A percentile compares a stretch with the other conserved stretches of the same genome.
phyloP scores from a whole-genome alignment of 1,284 basidiomycete species.

The Rhodotorula sp. region DNA sequence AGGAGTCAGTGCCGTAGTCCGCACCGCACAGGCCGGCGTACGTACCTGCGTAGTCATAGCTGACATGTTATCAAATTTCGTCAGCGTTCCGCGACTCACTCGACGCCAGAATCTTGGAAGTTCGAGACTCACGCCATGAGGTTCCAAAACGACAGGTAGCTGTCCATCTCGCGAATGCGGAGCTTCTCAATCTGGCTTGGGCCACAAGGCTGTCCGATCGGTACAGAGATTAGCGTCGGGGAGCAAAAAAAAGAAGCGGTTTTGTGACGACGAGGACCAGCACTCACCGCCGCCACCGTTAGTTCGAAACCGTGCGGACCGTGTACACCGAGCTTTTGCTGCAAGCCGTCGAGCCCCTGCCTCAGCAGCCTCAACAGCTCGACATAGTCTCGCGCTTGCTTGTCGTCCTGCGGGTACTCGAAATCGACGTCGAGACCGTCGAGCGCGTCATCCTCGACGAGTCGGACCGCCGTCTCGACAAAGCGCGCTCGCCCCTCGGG shows the following conservation, averaged over 20 bases:
- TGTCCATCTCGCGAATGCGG: constrained; percentile 69
- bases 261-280: accelerated
- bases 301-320: constrained; percentile 52
- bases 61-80: background rate
- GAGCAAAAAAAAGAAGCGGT: too few species aligned
- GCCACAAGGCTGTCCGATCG: constrained; percentile 63
- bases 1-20: background rate
- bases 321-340: constrained; percentile 40
- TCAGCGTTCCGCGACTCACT: too few species aligned
- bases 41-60: constrained; percentile 38
- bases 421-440: constrained; percentile 60
- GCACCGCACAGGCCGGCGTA: too few species aligned
- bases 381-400: constrained; percentile 55
- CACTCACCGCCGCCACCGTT: constrained; percentile 46
- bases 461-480: constrained; percentile 65
- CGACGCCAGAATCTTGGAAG: background rate
- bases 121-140: constrained; percentile 66
- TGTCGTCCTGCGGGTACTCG: constrained; percentile 56
- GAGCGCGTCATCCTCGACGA: constrained; percentile 82
- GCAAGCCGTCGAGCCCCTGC: constrained; percentile 51
- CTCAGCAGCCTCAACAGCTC: constrained; percentile 54
- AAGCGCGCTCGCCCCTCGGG: constrained; percentile 61
- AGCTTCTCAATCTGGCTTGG: constrained; percentile 65
- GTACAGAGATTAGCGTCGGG: background rate
- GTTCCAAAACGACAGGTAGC: constrained; percentile 77